These are phyloP conservation scores for Fonsecaea pedrosoi DNA, from an alignment of 2,329 filamentous ascomycete genomes.

Conservation along the genomic window DNA sequence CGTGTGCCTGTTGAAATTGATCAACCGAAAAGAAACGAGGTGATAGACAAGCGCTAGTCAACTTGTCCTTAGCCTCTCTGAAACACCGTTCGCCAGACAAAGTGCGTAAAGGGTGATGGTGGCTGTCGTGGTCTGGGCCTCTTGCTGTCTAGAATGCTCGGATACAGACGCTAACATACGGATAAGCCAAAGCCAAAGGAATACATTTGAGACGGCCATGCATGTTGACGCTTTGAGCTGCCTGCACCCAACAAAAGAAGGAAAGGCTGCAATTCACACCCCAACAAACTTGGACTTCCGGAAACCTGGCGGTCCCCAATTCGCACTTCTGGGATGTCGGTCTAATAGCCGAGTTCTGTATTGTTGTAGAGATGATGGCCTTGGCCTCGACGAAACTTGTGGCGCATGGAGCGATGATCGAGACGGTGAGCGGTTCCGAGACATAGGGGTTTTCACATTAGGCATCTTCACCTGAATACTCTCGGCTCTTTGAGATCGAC, in stretches of 20 bases:
- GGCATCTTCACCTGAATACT: not conserved
- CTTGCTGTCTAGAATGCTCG: not conserved
- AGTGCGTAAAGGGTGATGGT: not conserved
- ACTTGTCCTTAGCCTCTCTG: not conserved
- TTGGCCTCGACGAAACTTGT: constrained; percentile 6
- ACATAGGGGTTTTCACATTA: not conserved
- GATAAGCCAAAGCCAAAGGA: not conserved
- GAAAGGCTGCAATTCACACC: constrained; percentile 8
- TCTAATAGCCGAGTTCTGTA: constrained; percentile 24
- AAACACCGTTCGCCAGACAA: not conserved
- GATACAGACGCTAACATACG: not conserved
- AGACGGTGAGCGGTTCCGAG: not conserved
- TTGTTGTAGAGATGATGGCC: constrained; percentile 23
- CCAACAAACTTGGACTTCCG: constrained; percentile 30
- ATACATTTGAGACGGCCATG: not conserved
- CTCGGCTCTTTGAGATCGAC: not conserved
- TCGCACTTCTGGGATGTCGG: constrained; percentile 20
- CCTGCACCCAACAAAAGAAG: not conserved
- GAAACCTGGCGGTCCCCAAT: constrained; percentile 22
- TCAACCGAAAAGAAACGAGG: not conserved
- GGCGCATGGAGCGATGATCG: not conserved
- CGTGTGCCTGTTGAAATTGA: not conserved
- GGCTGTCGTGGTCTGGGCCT: not conserved
- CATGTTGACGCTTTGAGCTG: not conserved
- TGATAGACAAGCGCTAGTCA: not conserved